A percentile compares a stretch with the other conserved stretches of the same genome.
These are phyloP conservation scores for Osmanthus fragrans DNA, from an alignment of 257 asterid genomes.

Conservation along the genomic window DNA sequence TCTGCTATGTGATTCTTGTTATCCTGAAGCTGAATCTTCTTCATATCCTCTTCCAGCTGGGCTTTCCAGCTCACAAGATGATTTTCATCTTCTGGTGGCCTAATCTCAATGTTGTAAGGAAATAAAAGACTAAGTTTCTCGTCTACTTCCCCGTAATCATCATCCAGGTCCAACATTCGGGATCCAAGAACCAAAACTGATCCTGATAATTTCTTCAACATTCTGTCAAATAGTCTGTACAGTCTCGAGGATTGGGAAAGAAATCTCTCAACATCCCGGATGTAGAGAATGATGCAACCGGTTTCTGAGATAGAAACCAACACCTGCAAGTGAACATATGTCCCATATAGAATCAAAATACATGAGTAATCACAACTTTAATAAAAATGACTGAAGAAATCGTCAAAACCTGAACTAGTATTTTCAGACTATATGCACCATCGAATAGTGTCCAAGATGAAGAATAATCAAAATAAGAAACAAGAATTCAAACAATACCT, in stretches of 20 bases:
- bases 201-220: slow-evolving; percentile 84
- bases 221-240: slow-evolving; percentile 58
- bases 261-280: slow-evolving; percentile 77
- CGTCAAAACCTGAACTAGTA: no score
- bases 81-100: slow-evolving; percentile 86
- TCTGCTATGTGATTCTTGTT: slow-evolving; percentile 86
- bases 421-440: slow-evolving; percentile 5
- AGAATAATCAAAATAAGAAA: background rate
- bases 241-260: slow-evolving; percentile 65
- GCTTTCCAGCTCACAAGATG: slow-evolving; percentile 79
- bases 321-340: slow-evolving; percentile 50
- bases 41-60: slow-evolving; percentile 88
- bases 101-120: slow-evolving; percentile 82
- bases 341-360: background rate
- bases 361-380: no score
- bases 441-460: slow-evolving; percentile 4
- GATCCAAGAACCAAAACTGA: slow-evolving; percentile 88
- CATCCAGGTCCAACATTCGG: slow-evolving; percentile 59
- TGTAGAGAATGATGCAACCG: slow-evolving; percentile 68
- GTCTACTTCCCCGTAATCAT: slow-evolving; percentile 59
- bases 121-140: slow-evolving; percentile 61
- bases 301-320: slow-evolving; percentile 67
- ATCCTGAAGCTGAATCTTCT: slow-evolving; percentile 74
- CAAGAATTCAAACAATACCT: slow-evolving; percentile 49
- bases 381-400: no score